These are phyloP conservation scores for Phytophthora fragariaefolia DNA, from an alignment of 352 stramenopile species.

Conservation along the genomic window DNA sequence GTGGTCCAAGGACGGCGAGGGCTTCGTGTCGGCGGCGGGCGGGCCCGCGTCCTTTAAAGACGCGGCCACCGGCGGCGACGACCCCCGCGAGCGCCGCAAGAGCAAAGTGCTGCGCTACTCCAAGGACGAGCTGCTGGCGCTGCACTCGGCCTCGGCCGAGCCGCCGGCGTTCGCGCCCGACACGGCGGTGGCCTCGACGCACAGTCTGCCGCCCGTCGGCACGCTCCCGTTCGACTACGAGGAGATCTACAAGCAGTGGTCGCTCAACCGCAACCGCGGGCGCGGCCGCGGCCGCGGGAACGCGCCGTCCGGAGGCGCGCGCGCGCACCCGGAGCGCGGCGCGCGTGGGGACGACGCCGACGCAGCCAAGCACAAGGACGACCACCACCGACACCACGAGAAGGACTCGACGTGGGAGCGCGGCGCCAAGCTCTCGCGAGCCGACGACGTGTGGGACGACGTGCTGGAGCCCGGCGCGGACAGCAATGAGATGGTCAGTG, in stretches of 20 bases:
- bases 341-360: conserved; percentile 58
- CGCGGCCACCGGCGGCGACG: conserved; percentile 37
- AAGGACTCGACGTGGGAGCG: conserved; percentile 66
- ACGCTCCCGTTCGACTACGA: conserved; percentile 88
- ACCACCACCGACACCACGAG: conserved; percentile 44
- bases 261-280: conserved; percentile 79
- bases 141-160: conserved; percentile 68
- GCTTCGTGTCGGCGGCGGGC: conserved; percentile 63
- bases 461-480: conserved; percentile 56
- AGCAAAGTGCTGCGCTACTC: conserved; percentile 85
- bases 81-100: conserved; percentile 58
- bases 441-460: conserved; percentile 84
- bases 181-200: conserved; percentile 69
- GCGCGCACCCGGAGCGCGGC: conserved; percentile 52
- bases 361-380: conserved; percentile 48
- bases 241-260: conserved; percentile 90
- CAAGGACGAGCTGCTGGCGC: conserved; percentile 79
- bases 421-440: conserved; percentile 44
- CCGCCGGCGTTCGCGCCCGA: conserved; percentile 64
- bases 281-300: conserved; percentile 73
- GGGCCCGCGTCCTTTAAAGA: conserved; percentile 47
- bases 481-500: conserved; percentile 68
- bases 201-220: conserved; percentile 70
- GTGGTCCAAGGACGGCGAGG: conserved; percentile 88
- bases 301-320: conserved; percentile 28